A percentile compares a stretch with the other conserved stretches of the same genome.
Evolutionary conservation across 192 early-diverging fungal species (phyloP).

Genomic region (Coemansia sp.): DNA sequence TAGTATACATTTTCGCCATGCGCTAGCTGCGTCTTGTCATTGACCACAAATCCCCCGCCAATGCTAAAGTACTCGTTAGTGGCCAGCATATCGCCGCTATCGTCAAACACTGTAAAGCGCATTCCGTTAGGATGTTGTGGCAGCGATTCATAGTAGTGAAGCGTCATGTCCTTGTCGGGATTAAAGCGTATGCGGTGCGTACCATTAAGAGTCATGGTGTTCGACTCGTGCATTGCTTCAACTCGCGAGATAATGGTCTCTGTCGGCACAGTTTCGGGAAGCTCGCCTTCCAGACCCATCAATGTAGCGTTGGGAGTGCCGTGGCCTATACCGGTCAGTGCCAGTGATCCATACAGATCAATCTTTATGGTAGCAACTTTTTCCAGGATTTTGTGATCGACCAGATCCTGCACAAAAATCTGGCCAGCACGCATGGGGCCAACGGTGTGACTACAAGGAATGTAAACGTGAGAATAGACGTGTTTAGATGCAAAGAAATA

Average conservation of each 20-base stretch:
- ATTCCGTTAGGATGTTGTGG: conserved; percentile 97
- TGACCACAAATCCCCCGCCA: conserved; percentile 94
- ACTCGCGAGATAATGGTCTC: conserved; percentile 73
- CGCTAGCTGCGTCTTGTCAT: conserved; percentile 78
- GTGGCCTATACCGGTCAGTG: conserved; percentile 91
- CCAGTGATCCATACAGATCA: conserved; percentile 91
- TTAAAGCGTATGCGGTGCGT: conserved; percentile 77
- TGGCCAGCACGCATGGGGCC: conserved; percentile 98
- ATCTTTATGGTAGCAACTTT: conserved; percentile 66
- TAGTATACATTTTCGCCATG: conserved; percentile 73
- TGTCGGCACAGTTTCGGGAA: conserved; percentile 80
- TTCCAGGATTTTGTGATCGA: conserved; percentile 62
- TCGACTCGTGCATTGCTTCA: conserved; percentile 70
- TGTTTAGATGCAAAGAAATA: background rate
- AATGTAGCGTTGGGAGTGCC: conserved; percentile 91
- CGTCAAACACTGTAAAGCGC: conserved; percentile 86
- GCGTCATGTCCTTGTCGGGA: conserved; percentile 79
- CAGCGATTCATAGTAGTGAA: conserved; percentile 81
- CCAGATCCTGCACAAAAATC: conserved; percentile 87
- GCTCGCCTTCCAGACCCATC: conserved; percentile 89
- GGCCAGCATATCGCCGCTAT: conserved; percentile 77
- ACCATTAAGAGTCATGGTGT: conserved; percentile 70
- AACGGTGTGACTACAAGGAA: conserved; percentile 69
- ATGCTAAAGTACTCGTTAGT: conserved; percentile 97
- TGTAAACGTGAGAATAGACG: background rate